Evolutionary conservation across 345 rosid species (phyloP).

Genomic region (Eutrema heterophyllum): DNA sequence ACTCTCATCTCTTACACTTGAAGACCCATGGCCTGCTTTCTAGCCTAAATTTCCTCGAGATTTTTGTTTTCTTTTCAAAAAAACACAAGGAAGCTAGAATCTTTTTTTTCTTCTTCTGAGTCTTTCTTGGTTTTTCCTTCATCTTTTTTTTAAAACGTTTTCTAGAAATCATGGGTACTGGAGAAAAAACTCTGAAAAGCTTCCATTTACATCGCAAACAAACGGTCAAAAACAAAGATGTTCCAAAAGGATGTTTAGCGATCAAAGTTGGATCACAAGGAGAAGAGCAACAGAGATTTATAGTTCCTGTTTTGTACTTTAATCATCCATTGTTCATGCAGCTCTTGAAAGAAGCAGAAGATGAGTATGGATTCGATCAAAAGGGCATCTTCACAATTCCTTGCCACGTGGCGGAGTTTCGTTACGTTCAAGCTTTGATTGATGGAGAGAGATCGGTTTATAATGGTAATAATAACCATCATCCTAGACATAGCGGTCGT

Average conservation of each 20-base stretch:
- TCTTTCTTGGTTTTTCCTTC: conserved; percentile 8
- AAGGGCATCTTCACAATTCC: conserved; percentile 60
- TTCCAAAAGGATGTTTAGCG: conserved; percentile 61
- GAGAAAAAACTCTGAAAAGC: conserved; percentile 26
- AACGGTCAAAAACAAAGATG: conserved; percentile 31
- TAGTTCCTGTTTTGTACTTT: conserved; percentile 52
- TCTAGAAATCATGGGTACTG: conserved; percentile 20
- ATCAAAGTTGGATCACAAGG: conserved; percentile 49
- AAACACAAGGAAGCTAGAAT: background rate
- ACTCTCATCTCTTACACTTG: conserved; percentile 35
- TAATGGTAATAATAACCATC: conserved; percentile 33
- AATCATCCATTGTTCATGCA: conserved; percentile 61
- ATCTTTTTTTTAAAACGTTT: background rate
- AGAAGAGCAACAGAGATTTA: conserved; percentile 45
- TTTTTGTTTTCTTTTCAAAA: background rate
- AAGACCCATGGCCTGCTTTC: conserved; percentile 47
- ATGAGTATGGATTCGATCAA: conserved; percentile 64
- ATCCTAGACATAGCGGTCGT: conserved; percentile 25
- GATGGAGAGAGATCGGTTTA: conserved; percentile 51
- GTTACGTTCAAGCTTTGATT: conserved; percentile 50
- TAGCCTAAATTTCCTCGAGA: conserved; percentile 20
- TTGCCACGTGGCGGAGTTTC: conserved; percentile 53
- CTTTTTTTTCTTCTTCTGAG: background rate
- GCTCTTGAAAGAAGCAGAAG: conserved; percentile 56
- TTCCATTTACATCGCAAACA: conserved; percentile 33